phyloP scores from a whole-genome alignment of 1,284 basidiomycete genomes.

The Clitocybe nebularis region DNA sequence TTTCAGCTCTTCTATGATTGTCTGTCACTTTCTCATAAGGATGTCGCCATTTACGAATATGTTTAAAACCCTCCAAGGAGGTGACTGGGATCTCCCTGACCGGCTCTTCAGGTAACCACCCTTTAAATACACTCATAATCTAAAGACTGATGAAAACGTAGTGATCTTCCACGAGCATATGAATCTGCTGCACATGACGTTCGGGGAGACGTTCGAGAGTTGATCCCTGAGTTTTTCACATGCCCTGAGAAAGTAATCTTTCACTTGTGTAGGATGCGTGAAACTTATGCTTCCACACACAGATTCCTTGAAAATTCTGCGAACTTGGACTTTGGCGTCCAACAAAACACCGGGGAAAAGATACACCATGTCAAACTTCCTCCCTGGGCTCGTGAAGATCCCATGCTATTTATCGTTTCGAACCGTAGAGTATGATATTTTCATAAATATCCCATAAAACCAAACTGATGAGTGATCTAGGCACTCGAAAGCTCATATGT shows the following conservation, averaged over 20 bases:
- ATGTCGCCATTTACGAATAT: conserved; percentile 89
- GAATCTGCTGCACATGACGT: conserved; percentile 84
- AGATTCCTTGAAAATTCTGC: conserved; percentile 74
- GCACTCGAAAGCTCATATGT: conserved; percentile 91
- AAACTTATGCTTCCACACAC: conserved; percentile 1
- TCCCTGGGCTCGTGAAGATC: conserved; percentile 86
- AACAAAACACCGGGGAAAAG: conserved; percentile 76
- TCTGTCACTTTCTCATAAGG: conserved; percentile 92
- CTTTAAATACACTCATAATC: neutral
- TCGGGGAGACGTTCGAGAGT: conserved; percentile 90
- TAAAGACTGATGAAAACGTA: conserved; percentile 24
- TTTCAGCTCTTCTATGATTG: conserved; percentile 95
- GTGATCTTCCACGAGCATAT: conserved; percentile 76
- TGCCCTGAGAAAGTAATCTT: conserved; percentile 54
- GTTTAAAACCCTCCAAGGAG: conserved; percentile 89
- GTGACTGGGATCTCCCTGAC: conserved; percentile 96
- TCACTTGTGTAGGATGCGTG: neutral
- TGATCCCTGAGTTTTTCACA: conserved; percentile 92
- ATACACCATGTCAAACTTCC: conserved; percentile 90
- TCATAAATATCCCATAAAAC: neutral
- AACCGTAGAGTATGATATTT: conserved; percentile 62
- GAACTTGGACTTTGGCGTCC: conserved; percentile 81
- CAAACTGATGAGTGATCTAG: conserved; percentile 30
- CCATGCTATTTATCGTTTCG: conserved; percentile 78
- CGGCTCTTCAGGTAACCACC: conserved; percentile 72